Percentiles rank a stretch among this genome's conserved stretches.
Evolutionary conservation across 495 filamentous ascomycete species (phyloP).

Genomic region (Penicilliopsis zonata): DNA sequence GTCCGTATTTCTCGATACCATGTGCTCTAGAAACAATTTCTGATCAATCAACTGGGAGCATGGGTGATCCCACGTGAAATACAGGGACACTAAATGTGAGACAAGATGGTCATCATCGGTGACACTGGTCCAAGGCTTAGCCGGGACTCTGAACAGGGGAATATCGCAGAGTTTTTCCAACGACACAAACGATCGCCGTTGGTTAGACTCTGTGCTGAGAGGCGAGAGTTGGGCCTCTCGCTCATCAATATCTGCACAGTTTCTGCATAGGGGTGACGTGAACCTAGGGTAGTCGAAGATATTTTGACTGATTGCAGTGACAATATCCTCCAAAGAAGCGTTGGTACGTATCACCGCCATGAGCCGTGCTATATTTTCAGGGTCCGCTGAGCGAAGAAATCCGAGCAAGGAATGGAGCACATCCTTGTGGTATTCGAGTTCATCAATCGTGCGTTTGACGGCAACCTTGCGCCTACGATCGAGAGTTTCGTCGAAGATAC

Average conservation of each 20-base stretch:
- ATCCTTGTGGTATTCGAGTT: conserved; percentile 21
- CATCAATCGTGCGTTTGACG: conserved; percentile 22
- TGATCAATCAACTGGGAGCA: conserved; percentile 25
- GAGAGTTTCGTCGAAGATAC: conserved; percentile 26
- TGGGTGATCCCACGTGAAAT: conserved; percentile 30
- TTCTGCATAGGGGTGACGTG: neutral
- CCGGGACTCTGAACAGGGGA: conserved; percentile 20
- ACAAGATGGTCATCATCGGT: conserved; percentile 13
- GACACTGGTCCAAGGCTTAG: conserved; percentile 14
- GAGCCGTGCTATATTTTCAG: conserved; percentile 12
- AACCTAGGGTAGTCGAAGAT: conserved; percentile 10
- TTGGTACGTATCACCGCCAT: conserved; percentile 15
- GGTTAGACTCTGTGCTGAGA: conserved; percentile 8
- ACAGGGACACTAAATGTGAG: conserved; percentile 15
- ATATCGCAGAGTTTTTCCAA: conserved; percentile 26
- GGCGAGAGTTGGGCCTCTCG: conserved; percentile 2
- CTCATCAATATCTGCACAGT: neutral
- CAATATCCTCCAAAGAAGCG: conserved; percentile 12
- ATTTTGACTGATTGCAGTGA: conserved; percentile 10
- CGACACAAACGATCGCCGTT: conserved; percentile 11
- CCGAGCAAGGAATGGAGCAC: conserved; percentile 18
- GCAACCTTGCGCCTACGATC: conserved; percentile 31
- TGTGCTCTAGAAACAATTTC: conserved; percentile 19
- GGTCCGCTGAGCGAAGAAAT: conserved; percentile 14
- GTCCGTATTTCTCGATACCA: conserved; percentile 8